Conservation (phyloP, 2,329 filamentous ascomycete genomes). For the Bipolaris cookei region DNA sequence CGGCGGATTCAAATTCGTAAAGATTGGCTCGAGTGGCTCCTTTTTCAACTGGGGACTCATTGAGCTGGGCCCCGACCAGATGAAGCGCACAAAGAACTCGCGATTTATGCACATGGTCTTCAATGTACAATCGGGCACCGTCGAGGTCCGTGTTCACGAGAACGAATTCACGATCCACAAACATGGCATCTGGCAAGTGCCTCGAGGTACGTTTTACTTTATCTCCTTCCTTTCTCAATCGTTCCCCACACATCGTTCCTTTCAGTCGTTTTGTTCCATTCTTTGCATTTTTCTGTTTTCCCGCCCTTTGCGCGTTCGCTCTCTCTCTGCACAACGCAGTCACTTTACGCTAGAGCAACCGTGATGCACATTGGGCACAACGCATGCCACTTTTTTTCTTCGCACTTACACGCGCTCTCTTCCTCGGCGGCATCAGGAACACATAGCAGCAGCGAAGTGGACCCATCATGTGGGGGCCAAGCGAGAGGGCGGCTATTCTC, state of each 20-base stretch:
- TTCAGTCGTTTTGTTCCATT: neutral
- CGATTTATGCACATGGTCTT: constrained; percentile 98
- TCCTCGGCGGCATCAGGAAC: constrained; percentile 5
- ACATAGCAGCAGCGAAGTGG: neutral
- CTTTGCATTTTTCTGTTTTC: neutral
- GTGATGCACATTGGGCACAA: too few species aligned
- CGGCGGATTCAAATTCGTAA: constrained; percentile 84
- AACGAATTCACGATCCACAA: constrained; percentile 81
- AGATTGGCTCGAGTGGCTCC: constrained; percentile 64
- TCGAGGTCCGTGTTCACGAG: constrained; percentile 78
- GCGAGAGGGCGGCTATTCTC: constrained; percentile 23
- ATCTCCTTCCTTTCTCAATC: neutral
- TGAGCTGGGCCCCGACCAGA: constrained; percentile 80
- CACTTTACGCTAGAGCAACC: constrained; percentile 27
- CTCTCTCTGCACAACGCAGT: constrained; percentile 39
- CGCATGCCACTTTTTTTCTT: too few species aligned
- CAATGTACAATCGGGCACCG: constrained; percentile 83
- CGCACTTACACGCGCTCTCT: too few species aligned
- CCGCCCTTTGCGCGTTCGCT: neutral
- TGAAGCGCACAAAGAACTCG: constrained; percentile 90
- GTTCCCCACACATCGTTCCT: too few species aligned
- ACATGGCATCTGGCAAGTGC: constrained; percentile 92
- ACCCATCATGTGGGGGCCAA: constrained; percentile 19
- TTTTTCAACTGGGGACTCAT: constrained; percentile 93
- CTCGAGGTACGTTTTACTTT: constrained; percentile 73